Evolutionary conservation across 2,329 filamentous ascomycete species (phyloP).

Genomic region (Fusarium luffae): DNA sequence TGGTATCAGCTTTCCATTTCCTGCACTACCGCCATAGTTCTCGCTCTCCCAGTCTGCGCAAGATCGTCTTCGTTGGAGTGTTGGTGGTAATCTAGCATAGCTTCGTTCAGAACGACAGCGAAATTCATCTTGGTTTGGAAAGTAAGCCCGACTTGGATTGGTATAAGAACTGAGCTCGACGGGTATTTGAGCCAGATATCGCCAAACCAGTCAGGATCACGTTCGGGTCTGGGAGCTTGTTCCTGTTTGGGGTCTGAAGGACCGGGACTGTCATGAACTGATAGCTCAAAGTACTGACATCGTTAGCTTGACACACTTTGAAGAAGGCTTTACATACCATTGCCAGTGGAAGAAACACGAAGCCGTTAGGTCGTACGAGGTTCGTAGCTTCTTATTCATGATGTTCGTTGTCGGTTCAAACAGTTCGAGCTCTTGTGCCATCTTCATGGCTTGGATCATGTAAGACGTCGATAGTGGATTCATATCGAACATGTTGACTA

Average conservation of each 20-base stretch:
- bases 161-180: background rate
- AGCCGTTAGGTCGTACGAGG: slow-evolving; percentile 6
- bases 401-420: slow-evolving; percentile 14
- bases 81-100: background rate
- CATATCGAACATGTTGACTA: slow-evolving; percentile 19
- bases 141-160: background rate
- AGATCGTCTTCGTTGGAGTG: background rate
- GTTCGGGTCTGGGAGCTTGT: background rate
- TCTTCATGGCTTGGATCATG: background rate
- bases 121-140: slow-evolving; percentile 6
- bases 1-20: background rate
- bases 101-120: background rate
- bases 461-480: slow-evolving; percentile 4
- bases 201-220: background rate
- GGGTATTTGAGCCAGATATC: slow-evolving; percentile 28
- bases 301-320: no score
- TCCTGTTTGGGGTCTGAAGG: background rate
- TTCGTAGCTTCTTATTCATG: slow-evolving; percentile 5
- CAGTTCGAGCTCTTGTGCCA: background rate
- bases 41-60: accelerated
- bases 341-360: slow-evolving; percentile 28
- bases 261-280: slow-evolving; percentile 2
- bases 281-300: background rate
- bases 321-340: slow-evolving; percentile 6
- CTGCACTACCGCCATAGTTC: accelerated